A percentile compares a stretch with the other conserved stretches of the same genome.
Evolutionary conservation across 106 monocot genomes (phyloP).

Genomic region (Phalaenopsis equestris): DNA sequence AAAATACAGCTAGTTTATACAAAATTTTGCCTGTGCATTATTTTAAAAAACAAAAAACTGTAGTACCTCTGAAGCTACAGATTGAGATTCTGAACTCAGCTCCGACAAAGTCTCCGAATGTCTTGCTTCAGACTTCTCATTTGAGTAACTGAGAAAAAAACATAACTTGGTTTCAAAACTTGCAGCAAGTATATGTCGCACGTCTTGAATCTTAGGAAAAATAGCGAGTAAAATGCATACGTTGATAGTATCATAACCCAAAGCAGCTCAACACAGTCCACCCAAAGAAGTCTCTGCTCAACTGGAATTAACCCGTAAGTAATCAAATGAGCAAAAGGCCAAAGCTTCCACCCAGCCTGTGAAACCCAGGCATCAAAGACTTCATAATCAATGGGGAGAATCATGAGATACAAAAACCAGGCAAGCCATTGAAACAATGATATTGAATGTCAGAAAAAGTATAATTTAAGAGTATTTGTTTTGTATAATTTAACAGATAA

Average conservation of each 20-base stretch:
- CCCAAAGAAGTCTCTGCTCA: slow-evolving; percentile 96
- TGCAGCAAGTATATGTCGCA: not conserved
- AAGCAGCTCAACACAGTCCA: slow-evolving; percentile 84
- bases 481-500: too few species aligned
- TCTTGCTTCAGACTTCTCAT: slow-evolving; percentile 86
- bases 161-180: not conserved
- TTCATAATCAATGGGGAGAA: not conserved
- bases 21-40: not conserved
- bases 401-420: too few species aligned
- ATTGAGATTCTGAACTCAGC: slow-evolving; percentile 5
- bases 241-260: slow-evolving; percentile 98
- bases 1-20: not conserved
- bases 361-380: not conserved
- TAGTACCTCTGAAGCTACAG: slow-evolving; percentile 19
- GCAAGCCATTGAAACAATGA: too few species aligned
- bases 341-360: slow-evolving; percentile 92
- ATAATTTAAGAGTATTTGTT: too few species aligned
- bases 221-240: slow-evolving; percentile 23
- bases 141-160: slow-evolving; percentile 51
- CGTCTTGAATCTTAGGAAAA: not conserved
- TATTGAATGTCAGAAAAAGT: too few species aligned
- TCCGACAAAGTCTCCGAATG: slow-evolving; percentile 20
- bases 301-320: slow-evolving; percentile 83
- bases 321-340: slow-evolving; percentile 88
- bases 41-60: not conserved